Evolutionary conservation across 106 monocot genomes (phyloP), one percentile per base, ranked within the genome.

Genomic region (Apostasia ramifera): DNA sequence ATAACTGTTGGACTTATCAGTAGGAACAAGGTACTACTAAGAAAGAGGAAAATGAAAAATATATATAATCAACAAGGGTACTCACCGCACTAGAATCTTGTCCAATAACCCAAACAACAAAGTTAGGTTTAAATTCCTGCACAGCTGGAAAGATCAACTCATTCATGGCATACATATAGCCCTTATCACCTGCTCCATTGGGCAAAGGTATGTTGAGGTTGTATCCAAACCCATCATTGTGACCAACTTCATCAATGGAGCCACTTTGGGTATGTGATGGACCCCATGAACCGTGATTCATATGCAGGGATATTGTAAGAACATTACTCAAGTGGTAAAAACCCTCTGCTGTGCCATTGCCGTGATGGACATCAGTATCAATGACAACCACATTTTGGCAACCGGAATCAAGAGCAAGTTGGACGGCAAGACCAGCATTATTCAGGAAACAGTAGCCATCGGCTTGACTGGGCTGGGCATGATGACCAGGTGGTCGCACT

Each of bases 371-470:
- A 74, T 97, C 95, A 46, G 92, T 82, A 73, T 92, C 95, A 46
- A 97, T 74, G 0, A 84, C 81, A 5, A 76, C 80, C 11, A 92
- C 82, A 52, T 74, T 84, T 54, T 8, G 63, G 72, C 67, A 79
- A 2, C 86, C 86, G 46, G 82, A 88, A 71, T 86, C 66, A 37
- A 92, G 50, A 71, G 92, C 95, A 43, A 84, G 75, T 59, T 92
- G 79, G 73, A 81, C 68, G 10, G 92, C 91, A 7, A 97, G 72
- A 42, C 92, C 86, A 53, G 95, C 89, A 71, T 97, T 97, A 72
- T 97, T 92, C 10, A 97, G 73, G 56, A 97, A 97, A 65, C 95
- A 95, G 58, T 95, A 95, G 8, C 95, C 95, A 75, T 95, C 95
- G 6, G 95, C 95, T 14, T 41, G 77, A 67, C 76, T 80, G 14